These are phyloP conservation scores for Artemisia argyi DNA, from an alignment of 129 eudicot genomes.

Conservation along the genomic window DNA sequence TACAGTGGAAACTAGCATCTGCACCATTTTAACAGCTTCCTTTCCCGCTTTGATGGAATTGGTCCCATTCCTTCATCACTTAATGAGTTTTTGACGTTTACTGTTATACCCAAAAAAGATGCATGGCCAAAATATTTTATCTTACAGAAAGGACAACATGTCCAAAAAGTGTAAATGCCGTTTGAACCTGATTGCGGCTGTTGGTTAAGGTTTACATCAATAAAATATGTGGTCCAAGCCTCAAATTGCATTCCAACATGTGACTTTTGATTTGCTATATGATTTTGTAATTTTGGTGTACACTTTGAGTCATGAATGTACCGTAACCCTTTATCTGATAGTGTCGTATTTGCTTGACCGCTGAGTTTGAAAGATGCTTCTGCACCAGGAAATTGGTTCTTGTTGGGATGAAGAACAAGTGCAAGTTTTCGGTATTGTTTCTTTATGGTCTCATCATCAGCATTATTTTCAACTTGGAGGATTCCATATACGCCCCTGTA, in stretches of 20 bases:
- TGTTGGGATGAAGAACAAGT: slow-evolving; percentile 83
- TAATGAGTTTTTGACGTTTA: no score
- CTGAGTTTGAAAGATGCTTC: slow-evolving; percentile 91
- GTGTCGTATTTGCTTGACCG: slow-evolving; percentile 70
- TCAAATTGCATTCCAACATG: slow-evolving; percentile 19
- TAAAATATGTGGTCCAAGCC: slow-evolving; percentile 17
- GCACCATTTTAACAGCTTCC: no score
- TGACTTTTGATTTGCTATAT: slow-evolving; percentile 30
- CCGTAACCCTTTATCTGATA: slow-evolving; percentile 62
- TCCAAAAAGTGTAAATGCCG: slow-evolving; percentile 40
- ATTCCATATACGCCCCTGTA: slow-evolving; percentile 71
- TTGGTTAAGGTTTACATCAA: not conserved
- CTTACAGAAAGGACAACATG: slow-evolving; percentile 51
- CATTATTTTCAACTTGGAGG: slow-evolving; percentile 64
- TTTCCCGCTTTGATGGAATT: no score
- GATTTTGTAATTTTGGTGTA: slow-evolving; percentile 34
- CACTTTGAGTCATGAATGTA: slow-evolving; percentile 47
- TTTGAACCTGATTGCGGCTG: slow-evolving; percentile 12
- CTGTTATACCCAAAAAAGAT: no score
- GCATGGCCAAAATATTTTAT: not conserved
- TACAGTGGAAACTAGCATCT: no score
- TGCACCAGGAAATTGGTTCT: slow-evolving; percentile 87
- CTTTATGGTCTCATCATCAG: slow-evolving; percentile 64
- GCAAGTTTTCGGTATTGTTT: slow-evolving; percentile 88
- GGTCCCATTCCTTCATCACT: no score